Conservation (phyloP, 1,284 basidiomycete species). For the Rhodotorula sp. region DNA sequence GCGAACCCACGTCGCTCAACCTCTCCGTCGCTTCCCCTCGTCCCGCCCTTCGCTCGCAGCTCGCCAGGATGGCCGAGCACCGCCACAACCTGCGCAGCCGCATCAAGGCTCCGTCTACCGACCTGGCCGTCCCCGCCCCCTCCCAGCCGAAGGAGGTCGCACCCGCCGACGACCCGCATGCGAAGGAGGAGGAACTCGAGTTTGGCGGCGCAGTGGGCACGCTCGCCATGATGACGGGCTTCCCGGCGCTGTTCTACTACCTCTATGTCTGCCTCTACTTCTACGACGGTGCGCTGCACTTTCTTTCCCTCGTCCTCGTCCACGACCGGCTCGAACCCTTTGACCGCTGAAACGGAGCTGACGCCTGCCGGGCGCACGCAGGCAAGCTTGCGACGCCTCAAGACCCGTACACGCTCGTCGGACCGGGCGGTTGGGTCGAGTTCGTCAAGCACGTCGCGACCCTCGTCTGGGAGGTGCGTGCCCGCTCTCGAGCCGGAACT, state of each 20-base stretch:
- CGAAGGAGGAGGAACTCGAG: slow-evolving; percentile 51
- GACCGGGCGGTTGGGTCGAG: slow-evolving; percentile 36
- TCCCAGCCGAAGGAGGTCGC: not conserved
- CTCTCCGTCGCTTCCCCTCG: not conserved
- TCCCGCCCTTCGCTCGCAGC: too few relatives aligned
- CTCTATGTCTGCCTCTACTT: slow-evolving; percentile 98
- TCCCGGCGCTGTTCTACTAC: slow-evolving; percentile 94
- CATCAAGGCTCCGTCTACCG: not conserved
- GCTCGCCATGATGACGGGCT: slow-evolving; percentile 88
- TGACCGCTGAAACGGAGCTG: not conserved
- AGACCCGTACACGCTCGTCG: slow-evolving; percentile 15
- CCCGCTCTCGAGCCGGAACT: not conserved
- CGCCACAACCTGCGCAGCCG: slow-evolving; percentile 4
- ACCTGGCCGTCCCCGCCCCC: too few relatives aligned
- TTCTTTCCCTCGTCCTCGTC: too few relatives aligned
- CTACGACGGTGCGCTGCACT: slow-evolving; percentile 70
- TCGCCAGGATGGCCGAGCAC: not conserved
- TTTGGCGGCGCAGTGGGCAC: slow-evolving; percentile 95
- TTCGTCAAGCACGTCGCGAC: slow-evolving; percentile 38
- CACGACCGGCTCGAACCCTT: too few relatives aligned
- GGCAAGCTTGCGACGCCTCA: slow-evolving; percentile 26
- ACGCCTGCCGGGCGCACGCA: slow-evolving; percentile 9
- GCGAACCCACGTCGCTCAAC: too few relatives aligned
- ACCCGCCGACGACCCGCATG: not conserved
- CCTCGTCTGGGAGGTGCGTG: slow-evolving; percentile 38